Evolutionary conservation across 2,329 filamentous ascomycete genomes (phyloP).

Genomic region (Fusarium sacchari): DNA sequence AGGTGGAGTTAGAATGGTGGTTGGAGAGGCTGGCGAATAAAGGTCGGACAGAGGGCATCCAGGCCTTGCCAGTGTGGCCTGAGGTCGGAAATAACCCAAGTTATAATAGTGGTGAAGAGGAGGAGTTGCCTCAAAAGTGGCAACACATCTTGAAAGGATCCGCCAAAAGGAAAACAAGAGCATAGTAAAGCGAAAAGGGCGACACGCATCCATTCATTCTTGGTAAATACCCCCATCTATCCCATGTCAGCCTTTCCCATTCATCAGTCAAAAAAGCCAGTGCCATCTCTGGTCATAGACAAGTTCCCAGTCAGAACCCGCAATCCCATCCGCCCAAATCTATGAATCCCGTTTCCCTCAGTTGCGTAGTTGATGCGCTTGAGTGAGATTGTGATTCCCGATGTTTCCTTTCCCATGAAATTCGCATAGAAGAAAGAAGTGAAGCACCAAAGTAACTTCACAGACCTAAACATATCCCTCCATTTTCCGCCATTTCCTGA

Average conservation of each 20-base stretch:
- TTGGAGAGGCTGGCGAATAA: conserved; percentile 1
- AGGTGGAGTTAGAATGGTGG: conserved; percentile 2
- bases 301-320: not conserved
- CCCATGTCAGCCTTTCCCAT: not conserved
- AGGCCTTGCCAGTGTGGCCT: conserved; percentile 30
- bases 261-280: not conserved
- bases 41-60: not conserved
- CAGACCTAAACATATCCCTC: not conserved
- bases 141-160: conserved; percentile 19
- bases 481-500: not conserved
- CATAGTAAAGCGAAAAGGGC: not conserved
- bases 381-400: not conserved
- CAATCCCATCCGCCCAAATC: not conserved
- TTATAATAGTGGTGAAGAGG: not conserved
- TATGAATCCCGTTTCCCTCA: not conserved
- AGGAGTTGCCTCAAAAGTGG: conserved; percentile 21
- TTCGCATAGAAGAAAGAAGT: not conserved
- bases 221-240: not conserved
- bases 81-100: conserved; percentile 4
- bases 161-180: not conserved
- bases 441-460: not conserved
- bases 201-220: not conserved
- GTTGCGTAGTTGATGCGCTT: not conserved
- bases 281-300: not conserved
- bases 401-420: not conserved